A percentile compares a stretch with the other conserved stretches of the same genome.
These are phyloP conservation scores for Cyberlindnera galapagoensis DNA, from an alignment of 805 yeast species.

Conservation along the genomic window DNA sequence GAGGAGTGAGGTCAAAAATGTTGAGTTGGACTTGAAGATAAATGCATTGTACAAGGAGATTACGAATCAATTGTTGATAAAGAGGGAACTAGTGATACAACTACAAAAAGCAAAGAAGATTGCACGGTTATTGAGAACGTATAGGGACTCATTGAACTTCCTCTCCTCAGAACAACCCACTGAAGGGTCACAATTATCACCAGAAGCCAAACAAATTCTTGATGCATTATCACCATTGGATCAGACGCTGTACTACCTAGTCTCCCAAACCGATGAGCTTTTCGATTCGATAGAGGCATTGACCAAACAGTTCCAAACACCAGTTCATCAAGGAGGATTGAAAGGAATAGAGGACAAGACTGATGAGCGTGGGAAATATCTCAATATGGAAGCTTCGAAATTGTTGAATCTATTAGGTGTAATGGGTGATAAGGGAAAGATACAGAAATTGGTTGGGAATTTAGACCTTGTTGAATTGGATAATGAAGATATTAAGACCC, in stretches of 20 bases:
- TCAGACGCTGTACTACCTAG: slow-evolving; percentile 39
- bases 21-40: slow-evolving; percentile 28
- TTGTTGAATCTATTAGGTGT: slow-evolving; percentile 24
- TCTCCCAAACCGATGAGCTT: slow-evolving; percentile 34
- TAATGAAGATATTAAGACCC: slow-evolving; percentile 14
- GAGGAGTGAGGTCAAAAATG: slow-evolving; percentile 13
- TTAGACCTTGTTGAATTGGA: slow-evolving; percentile 17
- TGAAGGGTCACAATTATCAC: slow-evolving; percentile 8
- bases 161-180: slow-evolving; percentile 11
- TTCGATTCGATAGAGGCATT: slow-evolving; percentile 11
- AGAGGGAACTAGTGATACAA: slow-evolving; percentile 35
- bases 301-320: slow-evolving; percentile 5
- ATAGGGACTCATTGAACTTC: slow-evolving; percentile 27
- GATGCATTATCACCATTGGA: slow-evolving; percentile 37
- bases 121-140: slow-evolving; percentile 27
- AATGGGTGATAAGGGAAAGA: slow-evolving; percentile 17
- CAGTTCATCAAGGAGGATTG: slow-evolving; percentile 10
- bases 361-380: slow-evolving; percentile 32
- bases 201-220: slow-evolving; percentile 18
- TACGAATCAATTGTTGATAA: slow-evolving; percentile 36
- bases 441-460: slow-evolving; percentile 17
- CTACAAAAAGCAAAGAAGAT: slow-evolving; percentile 33
- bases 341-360: slow-evolving; percentile 21
- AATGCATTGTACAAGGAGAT: slow-evolving; percentile 32
- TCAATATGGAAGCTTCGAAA: slow-evolving; percentile 32